phyloP scores from a whole-genome alignment of 768 basidiomycete genomes.

The Russula foetens region DNA sequence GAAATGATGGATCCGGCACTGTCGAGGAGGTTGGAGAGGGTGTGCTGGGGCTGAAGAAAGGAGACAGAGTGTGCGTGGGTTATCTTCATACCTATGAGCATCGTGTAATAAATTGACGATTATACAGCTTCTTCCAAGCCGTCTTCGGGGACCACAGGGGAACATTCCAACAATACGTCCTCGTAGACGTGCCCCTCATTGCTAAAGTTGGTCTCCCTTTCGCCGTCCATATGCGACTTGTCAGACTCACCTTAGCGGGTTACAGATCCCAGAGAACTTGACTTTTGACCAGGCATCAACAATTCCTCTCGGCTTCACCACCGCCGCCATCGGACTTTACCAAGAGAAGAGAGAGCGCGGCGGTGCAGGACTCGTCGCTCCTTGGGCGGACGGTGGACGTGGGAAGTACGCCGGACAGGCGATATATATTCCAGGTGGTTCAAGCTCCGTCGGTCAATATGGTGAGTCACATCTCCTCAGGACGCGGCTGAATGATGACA shows the following conservation, averaged over 20 bases:
- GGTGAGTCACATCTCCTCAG: slow-evolving; percentile 27
- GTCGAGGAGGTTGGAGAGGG: slow-evolving; percentile 25
- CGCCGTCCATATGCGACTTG: background rate
- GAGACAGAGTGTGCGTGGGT: slow-evolving; percentile 23
- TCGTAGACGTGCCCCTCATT: slow-evolving; percentile 18
- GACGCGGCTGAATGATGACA: background rate
- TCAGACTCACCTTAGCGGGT: background rate
- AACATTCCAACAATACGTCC: slow-evolving; percentile 21
- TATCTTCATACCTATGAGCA: background rate
- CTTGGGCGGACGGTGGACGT: slow-evolving; percentile 30
- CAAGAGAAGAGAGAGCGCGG: slow-evolving; percentile 25
- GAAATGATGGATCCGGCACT: slow-evolving; percentile 23
- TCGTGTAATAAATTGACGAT: background rate
- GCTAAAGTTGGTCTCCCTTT: slow-evolving; percentile 14
- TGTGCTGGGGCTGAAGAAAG: slow-evolving; percentile 22
- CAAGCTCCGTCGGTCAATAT: slow-evolving; percentile 42
- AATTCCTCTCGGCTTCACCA: slow-evolving; percentile 41
- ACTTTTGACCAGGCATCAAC: slow-evolving; percentile 43
- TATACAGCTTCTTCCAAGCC: slow-evolving; percentile 6
- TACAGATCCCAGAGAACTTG: slow-evolving; percentile 39
- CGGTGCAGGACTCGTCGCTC: slow-evolving; percentile 31
- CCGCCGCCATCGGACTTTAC: slow-evolving; percentile 45
- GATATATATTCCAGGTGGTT: slow-evolving; percentile 41
- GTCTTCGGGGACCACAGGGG: background rate
- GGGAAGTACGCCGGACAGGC: slow-evolving; percentile 38